Evolutionary conservation across 2,329 filamentous ascomycete species (phyloP).

Genomic region (Colletotrichum sublineola): DNA sequence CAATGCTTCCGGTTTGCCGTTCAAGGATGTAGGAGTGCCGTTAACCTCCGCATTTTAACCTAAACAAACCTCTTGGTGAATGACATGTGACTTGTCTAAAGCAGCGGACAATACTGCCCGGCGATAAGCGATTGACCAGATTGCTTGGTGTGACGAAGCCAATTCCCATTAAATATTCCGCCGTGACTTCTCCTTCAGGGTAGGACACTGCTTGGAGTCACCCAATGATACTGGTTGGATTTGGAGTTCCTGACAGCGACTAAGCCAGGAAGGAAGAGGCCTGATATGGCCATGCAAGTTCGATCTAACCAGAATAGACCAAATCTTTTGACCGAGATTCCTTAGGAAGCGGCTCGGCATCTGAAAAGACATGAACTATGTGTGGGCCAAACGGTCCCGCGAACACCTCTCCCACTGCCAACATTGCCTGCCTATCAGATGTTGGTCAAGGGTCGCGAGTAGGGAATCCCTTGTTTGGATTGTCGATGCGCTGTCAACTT

Average conservation of each 20-base stretch:
- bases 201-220: not conserved
- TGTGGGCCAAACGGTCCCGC: conserved; percentile 17
- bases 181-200: not conserved
- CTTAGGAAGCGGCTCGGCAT: conserved; percentile 9
- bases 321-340: not conserved
- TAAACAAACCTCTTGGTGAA: conserved; percentile 1
- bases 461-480: conserved; percentile 22
- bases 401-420: conserved; percentile 15
- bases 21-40: conserved; percentile 24
- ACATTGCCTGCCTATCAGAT: not conserved
- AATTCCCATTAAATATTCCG: conserved; percentile 2
- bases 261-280: conserved; percentile 2
- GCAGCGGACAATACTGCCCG: conserved; percentile 28
- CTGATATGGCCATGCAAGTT: conserved; percentile 7
- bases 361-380: conserved; percentile 18
- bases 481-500: conserved; percentile 49
- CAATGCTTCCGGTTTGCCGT: conserved; percentile 14
- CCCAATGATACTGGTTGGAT: not conserved
- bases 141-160: conserved; percentile 8
- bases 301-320: not conserved
- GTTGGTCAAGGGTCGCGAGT: conserved; percentile 11
- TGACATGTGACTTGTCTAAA: conserved; percentile 22
- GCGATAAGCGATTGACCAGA: conserved; percentile 27
- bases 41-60: conserved; percentile 17
- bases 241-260: conserved; percentile 12